Conservation (phyloP, 805 yeast species). For the Wickerhamiella allomyrinae region DNA sequence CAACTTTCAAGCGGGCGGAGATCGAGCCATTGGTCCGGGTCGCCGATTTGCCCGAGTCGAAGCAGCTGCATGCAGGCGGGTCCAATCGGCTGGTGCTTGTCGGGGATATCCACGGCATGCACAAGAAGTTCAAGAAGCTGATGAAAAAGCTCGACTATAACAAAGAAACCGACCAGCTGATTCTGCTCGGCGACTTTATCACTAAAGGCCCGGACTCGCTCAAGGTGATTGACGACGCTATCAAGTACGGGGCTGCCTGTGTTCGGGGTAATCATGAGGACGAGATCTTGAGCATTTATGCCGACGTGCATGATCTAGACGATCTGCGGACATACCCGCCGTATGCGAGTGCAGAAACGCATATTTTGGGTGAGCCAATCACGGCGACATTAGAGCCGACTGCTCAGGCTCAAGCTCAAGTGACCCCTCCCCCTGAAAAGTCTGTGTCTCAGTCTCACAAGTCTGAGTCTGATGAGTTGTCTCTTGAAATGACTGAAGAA, state of each 20-base stretch:
- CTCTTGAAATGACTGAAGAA: neutral
- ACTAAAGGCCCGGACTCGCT: constrained; percentile 71
- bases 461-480: neutral
- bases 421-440: neutral
- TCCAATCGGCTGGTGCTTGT: constrained; percentile 42
- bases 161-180: constrained; percentile 36
- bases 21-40: constrained; percentile 16
- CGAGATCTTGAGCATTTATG: constrained; percentile 50
- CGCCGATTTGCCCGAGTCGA: constrained; percentile 12
- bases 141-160: constrained; percentile 34
- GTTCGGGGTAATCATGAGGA: constrained; percentile 85
- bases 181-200: constrained; percentile 73
- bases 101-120: constrained; percentile 85
- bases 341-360: constrained; percentile 11
- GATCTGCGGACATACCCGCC: constrained; percentile 19
- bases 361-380: constrained; percentile 12
- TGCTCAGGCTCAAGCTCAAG: constrained; percentile 5
- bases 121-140: constrained; percentile 37
- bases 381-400: constrained; percentile 13
- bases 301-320: constrained; percentile 38
- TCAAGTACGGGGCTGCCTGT: constrained; percentile 48
- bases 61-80: constrained; percentile 7
- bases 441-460: neutral
- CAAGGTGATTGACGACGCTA: constrained; percentile 51
- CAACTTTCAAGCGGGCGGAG: neutral